phyloP scores from a whole-genome alignment of 129 eudicot genomes.

The Arctium lappa region DNA sequence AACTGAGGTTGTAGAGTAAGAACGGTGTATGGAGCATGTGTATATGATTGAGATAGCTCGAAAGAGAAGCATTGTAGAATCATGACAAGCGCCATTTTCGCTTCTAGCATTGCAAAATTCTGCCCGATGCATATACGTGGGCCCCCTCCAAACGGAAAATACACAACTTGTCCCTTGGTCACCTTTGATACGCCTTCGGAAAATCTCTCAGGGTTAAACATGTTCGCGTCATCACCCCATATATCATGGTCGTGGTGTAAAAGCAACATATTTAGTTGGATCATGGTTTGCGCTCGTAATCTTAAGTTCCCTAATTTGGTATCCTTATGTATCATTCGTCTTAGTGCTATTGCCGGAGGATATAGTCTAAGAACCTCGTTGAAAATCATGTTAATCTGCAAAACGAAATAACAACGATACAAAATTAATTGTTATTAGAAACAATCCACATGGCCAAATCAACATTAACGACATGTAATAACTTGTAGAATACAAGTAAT shows the following conservation, averaged over 20 bases:
- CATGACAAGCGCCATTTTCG: not conserved
- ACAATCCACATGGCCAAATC: no score
- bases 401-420: not conserved
- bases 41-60: not conserved
- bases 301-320: slow-evolving; percentile 6
- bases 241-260: slow-evolving; percentile 17
- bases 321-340: not conserved
- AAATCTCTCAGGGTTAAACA: slow-evolving; percentile 25
- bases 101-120: not conserved
- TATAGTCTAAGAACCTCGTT: slow-evolving; percentile 30
- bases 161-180: slow-evolving; percentile 4
- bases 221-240: slow-evolving; percentile 25
- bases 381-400: slow-evolving; percentile 25
- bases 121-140: not conserved
- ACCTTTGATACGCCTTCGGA: slow-evolving; percentile 22
- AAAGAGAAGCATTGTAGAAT: not conserved
- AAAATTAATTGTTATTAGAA: not conserved
- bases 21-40: not conserved
- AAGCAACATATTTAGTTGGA: not conserved
- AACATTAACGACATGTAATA: not conserved
- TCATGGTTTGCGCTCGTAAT: slow-evolving; percentile 17
- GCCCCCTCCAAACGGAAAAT: slow-evolving; percentile 3
- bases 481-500: not conserved
- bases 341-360: slow-evolving; percentile 7
- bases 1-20: not conserved